Conservation (phyloP, 441 rosid genomes). For the Gossypium aridum region DNA sequence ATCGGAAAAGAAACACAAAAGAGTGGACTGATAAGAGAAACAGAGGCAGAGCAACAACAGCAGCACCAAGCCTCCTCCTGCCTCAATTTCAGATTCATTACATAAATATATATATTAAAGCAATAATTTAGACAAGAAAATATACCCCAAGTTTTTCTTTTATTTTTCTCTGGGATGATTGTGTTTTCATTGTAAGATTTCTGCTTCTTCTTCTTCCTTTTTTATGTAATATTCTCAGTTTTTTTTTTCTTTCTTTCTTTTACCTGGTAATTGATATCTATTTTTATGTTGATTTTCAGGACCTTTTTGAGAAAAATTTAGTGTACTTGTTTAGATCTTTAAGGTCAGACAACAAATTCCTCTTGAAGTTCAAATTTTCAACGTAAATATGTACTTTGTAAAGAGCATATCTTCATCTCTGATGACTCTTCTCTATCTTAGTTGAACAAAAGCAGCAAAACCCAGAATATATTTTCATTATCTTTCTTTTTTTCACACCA, state of each 20-base stretch:
- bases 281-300: slow-evolving; percentile 8
- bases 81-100: not conserved
- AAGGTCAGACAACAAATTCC: slow-evolving; percentile 8
- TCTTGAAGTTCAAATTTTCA: not conserved
- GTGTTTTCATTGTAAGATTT: slow-evolving; percentile 19
- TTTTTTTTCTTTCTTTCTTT: not conserved
- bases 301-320: not conserved
- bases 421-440: not conserved
- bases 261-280: slow-evolving; percentile 1
- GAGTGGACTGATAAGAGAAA: not conserved
- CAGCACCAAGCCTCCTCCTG: not conserved
- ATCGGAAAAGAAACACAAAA: not conserved
- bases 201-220: not conserved
- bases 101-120: not conserved
- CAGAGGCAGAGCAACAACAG: not conserved
- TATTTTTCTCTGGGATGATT: slow-evolving; percentile 6
- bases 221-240: not conserved
- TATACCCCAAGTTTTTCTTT: not conserved
- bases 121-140: not conserved
- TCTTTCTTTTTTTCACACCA: slow-evolving; percentile 7
- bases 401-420: too few species aligned
- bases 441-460: not conserved
- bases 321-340: slow-evolving; percentile 25
- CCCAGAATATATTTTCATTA: not conserved
- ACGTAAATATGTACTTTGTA: not conserved